Base-by-base conservation (phyloP, 768 basidiomycete genomes). In the Imleria badia region DNA sequence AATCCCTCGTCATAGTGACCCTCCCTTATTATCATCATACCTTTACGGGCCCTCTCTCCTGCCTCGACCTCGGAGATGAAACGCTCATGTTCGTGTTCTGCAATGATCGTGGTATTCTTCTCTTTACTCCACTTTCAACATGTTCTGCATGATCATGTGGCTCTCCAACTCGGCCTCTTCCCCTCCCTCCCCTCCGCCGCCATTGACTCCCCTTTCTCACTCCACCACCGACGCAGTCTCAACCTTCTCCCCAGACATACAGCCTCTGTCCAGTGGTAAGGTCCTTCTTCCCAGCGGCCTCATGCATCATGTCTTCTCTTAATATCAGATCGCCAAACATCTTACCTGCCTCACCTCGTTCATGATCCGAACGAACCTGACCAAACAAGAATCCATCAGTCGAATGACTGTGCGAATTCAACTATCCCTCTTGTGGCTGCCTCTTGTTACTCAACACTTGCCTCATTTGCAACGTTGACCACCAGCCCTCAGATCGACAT, bases 31-130 rank as follows among this genome's bases (percentile, higher is more conserved):
- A 58, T 57, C 59, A 54, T 58, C 59, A 54, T 57, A 47, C 60
- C 58, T 55, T 64, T 54, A 47, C 53, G 19, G 52, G 56, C 33
- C 31, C 56, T 48, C 62, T 59, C 58, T 59, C 56, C 59, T 52
- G 50, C 62, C 65, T 63, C 55, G 48, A 60, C 69, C 61, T 71
- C 69, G 69, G 69, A 71, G 49, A 71, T 71, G 69, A 71, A 72
- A 36, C 60, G 43, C 66, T 71, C 69, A 68, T 72, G 68, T 70
- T 64, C 53, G 6, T 43, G 35, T 54, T 52, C 63, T 61, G 31
- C 53, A 53, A 43, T 51, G 60, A 64, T 61, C 62, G 64, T 70
- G 66, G 61, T 59, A 59, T 51, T 48, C 66, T 67, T 58, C 57
- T 48, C 36, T 52, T 59, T n/a, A 58, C 66, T 68, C 70, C 70